Base-by-base conservation (phyloP, 805 yeast species). In the Naumovozyma castellii region DNA sequence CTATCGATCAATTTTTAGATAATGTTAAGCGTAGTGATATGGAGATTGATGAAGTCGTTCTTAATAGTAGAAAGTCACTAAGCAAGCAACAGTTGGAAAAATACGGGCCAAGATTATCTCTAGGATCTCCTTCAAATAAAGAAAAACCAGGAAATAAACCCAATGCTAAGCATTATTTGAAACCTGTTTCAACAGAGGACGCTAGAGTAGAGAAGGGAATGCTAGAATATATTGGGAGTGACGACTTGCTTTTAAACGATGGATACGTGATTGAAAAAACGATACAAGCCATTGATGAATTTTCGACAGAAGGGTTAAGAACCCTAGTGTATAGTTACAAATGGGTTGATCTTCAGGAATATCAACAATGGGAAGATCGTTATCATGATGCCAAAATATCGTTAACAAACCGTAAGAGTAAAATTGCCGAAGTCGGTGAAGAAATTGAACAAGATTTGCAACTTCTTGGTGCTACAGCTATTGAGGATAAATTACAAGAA, bases 401-500 rank as follows among this genome's bases (percentile, higher is more conserved):
- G 1, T 62, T 90, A 34, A 69, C 64, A 1, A 73, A 86, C 48
- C 74, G 98, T 36, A 69, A 78, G 3, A 61, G 66, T 35, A 68
- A 76, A 48, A 75, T 88, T 33, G 94, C 84, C 46, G 66, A 64
- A 19, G 75, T 78, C 3, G 97, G 97, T 16, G 82, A 72, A 35
- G 57, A 67, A 37, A 66, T 92, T 40, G 99, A 92, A 60, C 62
- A 58, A 9, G 69, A 72, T n/a, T 65, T 90, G 30, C 78, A 72
- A 40, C 63, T 92, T 5, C 59, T 80, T 6, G 99, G 98, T 4
- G 96, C 95, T 3, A 87, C 97, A 3, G 98, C 97, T 0, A 92
- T 92, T 45, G 99, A 92, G 57, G 99, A 92, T 57, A 92, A 90
- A 56, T 69, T 92, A 31, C 99, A 92, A 63, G 82, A 80, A 18